Base-by-base conservation (phyloP, 1,284 basidiomycete species). In the Ustilago shanxiensis region DNA sequence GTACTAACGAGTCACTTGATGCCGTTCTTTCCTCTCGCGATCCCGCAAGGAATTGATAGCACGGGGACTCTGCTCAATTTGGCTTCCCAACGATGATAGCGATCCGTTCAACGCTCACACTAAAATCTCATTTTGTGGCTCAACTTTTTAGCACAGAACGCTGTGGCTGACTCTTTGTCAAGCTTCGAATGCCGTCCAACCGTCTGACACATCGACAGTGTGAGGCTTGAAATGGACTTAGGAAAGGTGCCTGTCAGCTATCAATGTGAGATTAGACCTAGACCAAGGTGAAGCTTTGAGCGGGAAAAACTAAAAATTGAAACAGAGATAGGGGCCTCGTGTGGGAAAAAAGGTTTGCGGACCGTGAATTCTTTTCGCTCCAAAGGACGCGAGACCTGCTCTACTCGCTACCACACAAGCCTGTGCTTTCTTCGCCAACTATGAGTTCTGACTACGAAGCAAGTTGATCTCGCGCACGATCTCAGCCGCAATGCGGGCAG, bases 401-500 rank as follows among this genome's bases (percentile, higher is more conserved):
- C n/a, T 6, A 49, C 16, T 50, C 18, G 41, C 41, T 44, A 44
- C 41, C 5, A 8, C 3, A 14, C 31, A n/a, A n/a, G n/a, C n/a
- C n/a, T n/a, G 11, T 33, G 31, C 37, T 39, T 39, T 39, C n/a
- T n/a, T n/a, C 37, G 37, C 20, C 20, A 10, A 5, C 22, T 39
- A 74, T n/a, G 72, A 66, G 51, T 70, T 69, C 59, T 76, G 73
- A 22, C 64, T 63, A 33, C 73, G 41, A 9, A 76, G 51, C 54
- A 64, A 37, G 26, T 80, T 82, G 67, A 82, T 82, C 54, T 82
- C 82, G 2, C 69, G 45, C 14, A 83, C 79, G 58, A 81, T 79
- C 91, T 82, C 82, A 93, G 93, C 90, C 28, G 95, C 95, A 66
- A 91, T 86, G 82, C 91, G 91, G 0, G 92, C 89, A 79, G 89